phyloP scores from a whole-genome alignment of 148 eudicot species.

The Pharnaceum exiguum region DNA sequence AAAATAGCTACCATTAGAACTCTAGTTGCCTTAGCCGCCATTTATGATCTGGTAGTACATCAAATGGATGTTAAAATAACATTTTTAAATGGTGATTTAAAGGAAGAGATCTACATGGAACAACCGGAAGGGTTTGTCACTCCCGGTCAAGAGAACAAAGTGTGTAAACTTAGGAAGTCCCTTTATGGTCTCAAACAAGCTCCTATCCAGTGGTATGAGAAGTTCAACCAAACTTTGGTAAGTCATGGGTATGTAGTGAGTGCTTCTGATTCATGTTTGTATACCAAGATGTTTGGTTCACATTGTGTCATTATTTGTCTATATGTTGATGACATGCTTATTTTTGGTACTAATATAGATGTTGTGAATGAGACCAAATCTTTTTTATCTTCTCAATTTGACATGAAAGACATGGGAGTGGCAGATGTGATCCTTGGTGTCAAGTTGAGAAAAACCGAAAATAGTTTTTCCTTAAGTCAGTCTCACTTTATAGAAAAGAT shows the following conservation, averaged over 20 bases:
- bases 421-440: constrained; percentile 1
- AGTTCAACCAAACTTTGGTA: too few species aligned
- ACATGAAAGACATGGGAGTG: too few species aligned
- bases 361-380: too few species aligned
- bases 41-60: neutral
- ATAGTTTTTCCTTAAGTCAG: neutral
- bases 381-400: too few species aligned
- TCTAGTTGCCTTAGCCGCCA: neutral
- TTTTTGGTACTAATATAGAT: too few species aligned
- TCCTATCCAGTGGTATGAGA: too few species aligned
- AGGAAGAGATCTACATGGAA: neutral
- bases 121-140: neutral
- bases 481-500: neutral
- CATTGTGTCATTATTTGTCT: too few species aligned
- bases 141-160: neutral
- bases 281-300: too few species aligned
- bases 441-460: neutral
- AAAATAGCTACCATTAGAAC: neutral
- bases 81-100: neutral
- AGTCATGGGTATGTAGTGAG: too few species aligned
- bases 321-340: too few species aligned
- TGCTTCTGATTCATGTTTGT: too few species aligned
- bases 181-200: neutral
- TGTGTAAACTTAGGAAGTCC: neutral
- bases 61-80: neutral